A percentile compares a stretch with the other conserved stretches of the same genome.
Evolutionary conservation across 164 flowering plant genomes (phyloP).

Genomic region (Houttuynia cordata): DNA sequence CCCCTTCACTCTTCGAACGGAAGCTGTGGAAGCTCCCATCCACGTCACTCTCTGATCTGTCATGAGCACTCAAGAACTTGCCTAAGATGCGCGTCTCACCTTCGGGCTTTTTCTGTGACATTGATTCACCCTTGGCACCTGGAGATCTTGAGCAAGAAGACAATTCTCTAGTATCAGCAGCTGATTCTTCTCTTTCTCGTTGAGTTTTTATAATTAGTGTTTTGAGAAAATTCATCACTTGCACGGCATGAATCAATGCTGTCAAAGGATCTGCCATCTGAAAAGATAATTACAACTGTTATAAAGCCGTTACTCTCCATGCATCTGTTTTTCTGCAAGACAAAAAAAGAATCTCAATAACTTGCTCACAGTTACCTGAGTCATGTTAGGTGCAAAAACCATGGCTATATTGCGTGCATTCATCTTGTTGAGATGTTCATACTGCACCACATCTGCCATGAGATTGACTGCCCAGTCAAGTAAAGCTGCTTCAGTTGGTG

Average conservation of each 20-base stretch:
- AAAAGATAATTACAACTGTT: conserved; percentile 1
- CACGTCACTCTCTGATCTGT: conserved; percentile 24
- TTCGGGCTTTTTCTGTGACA: conserved; percentile 12
- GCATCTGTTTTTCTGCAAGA: not conserved
- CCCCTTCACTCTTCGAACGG: conserved; percentile 18
- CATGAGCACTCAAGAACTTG: conserved; percentile 20
- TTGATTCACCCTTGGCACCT: conserved; percentile 3
- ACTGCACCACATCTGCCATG: conserved; percentile 86
- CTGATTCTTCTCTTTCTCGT: conserved; percentile 21
- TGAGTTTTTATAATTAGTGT: conserved; percentile 16
- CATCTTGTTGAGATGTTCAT: conserved; percentile 84
- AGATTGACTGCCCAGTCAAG: conserved; percentile 95
- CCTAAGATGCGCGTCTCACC: conserved; percentile 5
- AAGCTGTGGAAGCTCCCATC: conserved; percentile 36
- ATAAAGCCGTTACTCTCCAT: not conserved
- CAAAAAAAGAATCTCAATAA: not conserved
- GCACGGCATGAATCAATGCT: conserved; percentile 29
- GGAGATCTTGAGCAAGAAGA: conserved; percentile 16
- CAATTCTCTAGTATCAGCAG: conserved; percentile 3
- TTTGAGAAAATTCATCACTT: conserved; percentile 27
- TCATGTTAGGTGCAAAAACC: conserved; percentile 99
- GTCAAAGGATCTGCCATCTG: conserved; percentile 33
- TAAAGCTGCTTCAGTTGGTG: conserved; percentile 68
- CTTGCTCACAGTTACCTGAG: conserved; percentile 44
- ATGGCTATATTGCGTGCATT: conserved; percentile 86